A percentile compares a stretch with the other conserved stretches of the same genome.
phyloP scores from a whole-genome alignment of 2,329 filamentous ascomycete genomes.

The Rhynchosporium secalis region DNA sequence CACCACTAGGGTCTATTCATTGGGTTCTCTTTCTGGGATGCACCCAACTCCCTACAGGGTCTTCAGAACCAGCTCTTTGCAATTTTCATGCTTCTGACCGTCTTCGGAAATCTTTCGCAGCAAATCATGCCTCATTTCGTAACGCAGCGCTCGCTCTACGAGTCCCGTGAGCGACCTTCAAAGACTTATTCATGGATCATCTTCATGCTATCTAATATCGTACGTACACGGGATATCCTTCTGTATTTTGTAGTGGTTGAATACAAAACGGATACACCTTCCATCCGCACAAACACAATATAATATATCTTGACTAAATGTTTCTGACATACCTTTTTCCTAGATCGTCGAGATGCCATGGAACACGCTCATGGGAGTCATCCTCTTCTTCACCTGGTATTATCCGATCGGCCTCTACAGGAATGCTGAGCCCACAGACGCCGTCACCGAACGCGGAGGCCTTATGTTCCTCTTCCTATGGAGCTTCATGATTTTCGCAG shows the following conservation, averaged over 20 bases:
- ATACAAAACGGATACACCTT: no score
- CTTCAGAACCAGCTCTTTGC: slow-evolving; percentile 74
- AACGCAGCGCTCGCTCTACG: slow-evolving; percentile 53
- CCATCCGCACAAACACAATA: no score
- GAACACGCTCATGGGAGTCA: slow-evolving; percentile 69
- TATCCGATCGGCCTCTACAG: slow-evolving; percentile 73
- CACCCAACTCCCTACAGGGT: slow-evolving; percentile 58
- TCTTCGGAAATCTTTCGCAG: slow-evolving; percentile 72
- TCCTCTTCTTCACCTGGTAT: slow-evolving; percentile 82
- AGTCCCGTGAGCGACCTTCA: slow-evolving; percentile 69
- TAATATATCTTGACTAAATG: no score
- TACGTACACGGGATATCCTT: no score
- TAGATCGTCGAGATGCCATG: slow-evolving; percentile 78
- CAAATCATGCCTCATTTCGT: slow-evolving; percentile 76
- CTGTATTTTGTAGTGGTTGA: no score
- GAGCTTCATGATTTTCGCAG: slow-evolving; percentile 76
- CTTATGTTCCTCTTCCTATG: slow-evolving; percentile 79
- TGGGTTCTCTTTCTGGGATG: slow-evolving; percentile 69
- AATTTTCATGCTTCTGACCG: slow-evolving; percentile 74
- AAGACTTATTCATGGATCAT: slow-evolving; percentile 77
- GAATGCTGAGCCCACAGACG: slow-evolving; percentile 63
- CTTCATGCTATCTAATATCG: slow-evolving; percentile 69
- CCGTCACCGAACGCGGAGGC: slow-evolving; percentile 67
- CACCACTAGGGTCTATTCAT: slow-evolving; percentile 56
- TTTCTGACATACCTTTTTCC: no score